Evolutionary conservation across 2,329 filamentous ascomycete genomes (phyloP).

Genomic region (Colletotrichum sp.): DNA sequence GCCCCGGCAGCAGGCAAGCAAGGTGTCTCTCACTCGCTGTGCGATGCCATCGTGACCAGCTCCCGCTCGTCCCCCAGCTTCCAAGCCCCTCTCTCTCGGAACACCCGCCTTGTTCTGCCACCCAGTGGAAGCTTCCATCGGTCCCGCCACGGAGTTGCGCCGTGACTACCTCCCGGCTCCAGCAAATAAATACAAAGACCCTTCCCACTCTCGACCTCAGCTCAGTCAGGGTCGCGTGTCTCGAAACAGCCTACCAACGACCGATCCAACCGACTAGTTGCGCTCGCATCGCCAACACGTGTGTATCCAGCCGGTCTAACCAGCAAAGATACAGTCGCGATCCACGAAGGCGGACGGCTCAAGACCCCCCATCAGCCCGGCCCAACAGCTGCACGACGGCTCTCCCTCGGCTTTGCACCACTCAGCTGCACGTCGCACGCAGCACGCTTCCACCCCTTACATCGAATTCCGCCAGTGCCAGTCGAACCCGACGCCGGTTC

Average conservation of each 20-base stretch:
- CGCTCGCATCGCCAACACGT: background rate
- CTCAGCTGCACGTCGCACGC: background rate
- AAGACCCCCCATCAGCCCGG: background rate
- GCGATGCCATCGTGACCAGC: slow-evolving; percentile 17
- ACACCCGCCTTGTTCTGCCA: background rate
- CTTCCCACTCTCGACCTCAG: background rate
- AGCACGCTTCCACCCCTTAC: background rate
- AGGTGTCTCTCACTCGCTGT: slow-evolving; percentile 9
- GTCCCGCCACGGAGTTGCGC: background rate
- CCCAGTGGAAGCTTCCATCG: slow-evolving; percentile 7
- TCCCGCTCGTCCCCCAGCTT: background rate
- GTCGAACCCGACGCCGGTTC: slow-evolving; percentile 3
- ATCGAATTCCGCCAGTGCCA: background rate
- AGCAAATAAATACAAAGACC: slow-evolving; percentile 3
- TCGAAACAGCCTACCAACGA: background rate
- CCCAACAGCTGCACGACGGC: background rate
- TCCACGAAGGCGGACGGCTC: background rate
- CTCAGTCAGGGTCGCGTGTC: background rate
- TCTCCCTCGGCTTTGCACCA: slow-evolving; percentile 4
- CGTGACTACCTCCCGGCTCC: background rate
- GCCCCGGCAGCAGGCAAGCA: background rate
- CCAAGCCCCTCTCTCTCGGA: background rate
- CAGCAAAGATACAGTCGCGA: background rate
- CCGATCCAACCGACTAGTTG: background rate
- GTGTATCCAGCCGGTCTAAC: slow-evolving; percentile 1